Conservation (phyloP, 2,329 filamentous ascomycete genomes). For the Calonectria hongkongensis region DNA sequence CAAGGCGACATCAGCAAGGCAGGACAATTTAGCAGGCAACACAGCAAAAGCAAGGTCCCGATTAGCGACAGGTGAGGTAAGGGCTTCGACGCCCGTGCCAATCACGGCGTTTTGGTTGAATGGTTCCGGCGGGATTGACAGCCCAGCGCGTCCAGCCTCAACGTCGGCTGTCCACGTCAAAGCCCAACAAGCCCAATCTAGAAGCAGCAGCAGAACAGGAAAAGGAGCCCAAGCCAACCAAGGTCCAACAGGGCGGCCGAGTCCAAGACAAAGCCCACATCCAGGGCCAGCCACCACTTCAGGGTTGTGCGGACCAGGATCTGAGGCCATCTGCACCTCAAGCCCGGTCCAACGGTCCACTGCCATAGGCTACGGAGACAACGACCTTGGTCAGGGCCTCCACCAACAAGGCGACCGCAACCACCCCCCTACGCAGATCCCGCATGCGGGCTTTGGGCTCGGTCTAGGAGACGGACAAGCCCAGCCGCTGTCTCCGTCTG, state of each 20-base stretch:
- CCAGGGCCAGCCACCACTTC: slow-evolving; percentile 49
- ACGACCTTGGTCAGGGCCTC: slow-evolving; percentile 51
- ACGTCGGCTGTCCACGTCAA: slow-evolving; percentile 30
- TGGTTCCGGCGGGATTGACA: slow-evolving; percentile 26
- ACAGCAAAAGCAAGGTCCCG: slow-evolving; percentile 39
- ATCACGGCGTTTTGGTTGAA: slow-evolving; percentile 36
- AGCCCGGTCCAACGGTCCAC: slow-evolving; percentile 53
- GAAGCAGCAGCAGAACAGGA: slow-evolving; percentile 39
- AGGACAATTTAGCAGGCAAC: slow-evolving; percentile 20
- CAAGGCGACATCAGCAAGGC: slow-evolving; percentile 23
- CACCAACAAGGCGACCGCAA: slow-evolving; percentile 50
- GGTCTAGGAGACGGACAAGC: slow-evolving; percentile 53
- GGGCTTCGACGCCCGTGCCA: slow-evolving; percentile 34
- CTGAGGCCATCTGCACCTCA: slow-evolving; percentile 42
- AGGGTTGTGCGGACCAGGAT: slow-evolving; percentile 46
- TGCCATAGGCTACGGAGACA: slow-evolving; percentile 49
- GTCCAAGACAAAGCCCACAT: slow-evolving; percentile 39
- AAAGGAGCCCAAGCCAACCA: slow-evolving; percentile 39
- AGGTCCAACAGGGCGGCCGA: slow-evolving; percentile 25
- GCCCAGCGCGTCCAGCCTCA: slow-evolving; percentile 29
- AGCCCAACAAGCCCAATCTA: slow-evolving; percentile 50
- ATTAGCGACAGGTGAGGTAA: slow-evolving; percentile 27
- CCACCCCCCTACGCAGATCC: slow-evolving; percentile 52
- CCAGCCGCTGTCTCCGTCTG: slow-evolving; percentile 25
- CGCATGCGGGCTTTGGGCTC: slow-evolving; percentile 52